phyloP scores from a whole-genome alignment of 805 yeast species.

The Vanderwaltozyma verrucispora region DNA sequence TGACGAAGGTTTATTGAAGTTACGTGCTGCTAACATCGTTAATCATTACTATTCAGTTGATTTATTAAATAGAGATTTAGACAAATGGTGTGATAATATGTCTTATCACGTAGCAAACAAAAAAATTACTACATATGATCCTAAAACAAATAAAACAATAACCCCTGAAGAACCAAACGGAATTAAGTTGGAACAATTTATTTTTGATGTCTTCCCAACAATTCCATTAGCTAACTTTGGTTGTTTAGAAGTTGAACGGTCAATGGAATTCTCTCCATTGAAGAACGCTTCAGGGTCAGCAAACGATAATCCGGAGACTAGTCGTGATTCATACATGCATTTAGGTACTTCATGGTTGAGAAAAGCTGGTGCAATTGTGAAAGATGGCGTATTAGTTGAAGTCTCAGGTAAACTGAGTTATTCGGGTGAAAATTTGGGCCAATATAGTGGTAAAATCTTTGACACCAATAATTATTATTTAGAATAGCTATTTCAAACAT shows the following conservation, averaged over 20 bases:
- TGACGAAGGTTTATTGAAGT: constrained; percentile 48
- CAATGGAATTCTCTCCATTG: constrained; percentile 84
- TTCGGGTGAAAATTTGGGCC: constrained; percentile 58
- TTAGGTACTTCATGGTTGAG: constrained; percentile 69
- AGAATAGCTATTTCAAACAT: no score
- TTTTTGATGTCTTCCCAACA: constrained; percentile 87
- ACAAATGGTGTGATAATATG: constrained; percentile 58
- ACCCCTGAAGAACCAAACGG: constrained; percentile 81
- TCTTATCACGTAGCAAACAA: constrained; percentile 96
- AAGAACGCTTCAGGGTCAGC: constrained; percentile 82
- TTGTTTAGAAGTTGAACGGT: constrained; percentile 80
- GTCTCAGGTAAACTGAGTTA: constrained; percentile 70
- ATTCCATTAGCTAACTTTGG: constrained; percentile 68
- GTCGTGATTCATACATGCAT: constrained; percentile 50
- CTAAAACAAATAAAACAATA: constrained; percentile 33
- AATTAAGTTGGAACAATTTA: constrained; percentile 90
- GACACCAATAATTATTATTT: neutral
- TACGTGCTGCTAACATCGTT: constrained; percentile 94
- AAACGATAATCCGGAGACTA: constrained; percentile 78
- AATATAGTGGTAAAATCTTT: constrained; percentile 39
- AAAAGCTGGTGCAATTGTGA: constrained; percentile 56
- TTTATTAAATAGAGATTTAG: constrained; percentile 49
- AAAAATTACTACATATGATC: constrained; percentile 60
- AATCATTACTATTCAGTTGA: constrained; percentile 88
- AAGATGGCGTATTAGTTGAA: constrained; percentile 48